Evolutionary conservation across 1,139 yeast genomes (phyloP), one percentile per base, ranked within the genome.

Genomic region (Waltiozyma sp.): DNA sequence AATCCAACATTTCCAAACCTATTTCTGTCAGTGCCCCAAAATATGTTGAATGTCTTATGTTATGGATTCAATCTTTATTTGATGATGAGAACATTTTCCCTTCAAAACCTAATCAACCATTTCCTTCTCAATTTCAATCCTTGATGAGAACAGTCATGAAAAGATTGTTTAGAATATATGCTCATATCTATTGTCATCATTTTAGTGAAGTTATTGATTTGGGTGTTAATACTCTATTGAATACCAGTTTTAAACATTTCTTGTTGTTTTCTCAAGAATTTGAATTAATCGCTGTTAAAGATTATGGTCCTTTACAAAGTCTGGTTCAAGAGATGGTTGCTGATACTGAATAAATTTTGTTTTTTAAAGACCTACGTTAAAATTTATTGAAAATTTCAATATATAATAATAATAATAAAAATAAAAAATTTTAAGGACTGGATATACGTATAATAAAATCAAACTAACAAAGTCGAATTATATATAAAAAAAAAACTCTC

Each of bases 101-200:
- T 3, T 73, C 88, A 7, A 86, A 87, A 60, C 75, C 81, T 54
- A 95, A 95, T 7, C 93, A 86, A 13, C 91, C 94, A 4, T 87
- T 87, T 62, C 73, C 77, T 15, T 76, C 81, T 16, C 83, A 76
- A 50, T 86, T 82, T 58, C 82, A 80, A 19, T 73, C 75, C 11
- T 73, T 87, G 49, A 86, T 86, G 42, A 82, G 80, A 58, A 89
- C 94, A 19, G 86, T 91, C 40, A 77, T 89, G 68, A 88, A 89
- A 63, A 75, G 98, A 51, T 68, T 91, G 46, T 91, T 89, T 62
- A 73, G 99, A 60, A 88, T 91, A n/a, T 93, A 93, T 60, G 97
- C 98, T 3, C 99, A 91, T 64, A 86, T 91, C 39, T 91, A 91
- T 63, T 91, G 98, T 58, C 97, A 91, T 58, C 99, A 91, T 62